These are phyloP conservation scores for Coemansia asiatica DNA, from an alignment of 192 early-diverging fungal genomes.

Conservation along the genomic window DNA sequence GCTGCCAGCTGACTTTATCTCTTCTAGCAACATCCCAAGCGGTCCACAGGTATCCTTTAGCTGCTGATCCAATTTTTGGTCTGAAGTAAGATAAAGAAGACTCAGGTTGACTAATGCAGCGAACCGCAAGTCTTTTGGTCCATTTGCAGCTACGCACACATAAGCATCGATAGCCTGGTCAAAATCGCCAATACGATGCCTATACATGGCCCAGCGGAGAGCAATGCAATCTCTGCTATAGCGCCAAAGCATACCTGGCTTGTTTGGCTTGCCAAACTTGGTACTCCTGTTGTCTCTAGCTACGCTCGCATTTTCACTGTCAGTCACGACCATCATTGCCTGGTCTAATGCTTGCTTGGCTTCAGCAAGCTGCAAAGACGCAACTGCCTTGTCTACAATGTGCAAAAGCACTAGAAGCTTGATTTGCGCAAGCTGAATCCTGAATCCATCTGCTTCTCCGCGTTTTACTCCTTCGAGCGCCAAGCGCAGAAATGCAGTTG, in stretches of 20 bases:
- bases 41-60: not conserved
- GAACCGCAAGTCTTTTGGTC: slow-evolving; percentile 16
- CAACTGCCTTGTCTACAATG: slow-evolving; percentile 21
- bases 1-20: not conserved
- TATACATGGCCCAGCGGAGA: slow-evolving; percentile 50
- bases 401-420: slow-evolving; percentile 35
- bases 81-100: not conserved
- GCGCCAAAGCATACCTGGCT: slow-evolving; percentile 18
- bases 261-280: not conserved
- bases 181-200: slow-evolving; percentile 39
- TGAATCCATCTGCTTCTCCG: slow-evolving; percentile 30
- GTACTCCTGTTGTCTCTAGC: not conserved
- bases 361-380: slow-evolving; percentile 20
- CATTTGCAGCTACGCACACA: slow-evolving; percentile 22
- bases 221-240: slow-evolving; percentile 25
- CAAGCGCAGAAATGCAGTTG: slow-evolving; percentile 29
- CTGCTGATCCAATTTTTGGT: not conserved
- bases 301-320: not conserved
- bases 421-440: slow-evolving; percentile 14
- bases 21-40: slow-evolving; percentile 2
- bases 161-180: slow-evolving; percentile 32
- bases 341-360: slow-evolving; percentile 35
- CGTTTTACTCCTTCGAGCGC: slow-evolving; percentile 40
- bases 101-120: slow-evolving; percentile 29
- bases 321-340: slow-evolving; percentile 14